A percentile compares a stretch with the other conserved stretches of the same genome.
Evolutionary conservation across 495 filamentous ascomycete species (phyloP).

Genomic region (Ascobolus immersus): DNA sequence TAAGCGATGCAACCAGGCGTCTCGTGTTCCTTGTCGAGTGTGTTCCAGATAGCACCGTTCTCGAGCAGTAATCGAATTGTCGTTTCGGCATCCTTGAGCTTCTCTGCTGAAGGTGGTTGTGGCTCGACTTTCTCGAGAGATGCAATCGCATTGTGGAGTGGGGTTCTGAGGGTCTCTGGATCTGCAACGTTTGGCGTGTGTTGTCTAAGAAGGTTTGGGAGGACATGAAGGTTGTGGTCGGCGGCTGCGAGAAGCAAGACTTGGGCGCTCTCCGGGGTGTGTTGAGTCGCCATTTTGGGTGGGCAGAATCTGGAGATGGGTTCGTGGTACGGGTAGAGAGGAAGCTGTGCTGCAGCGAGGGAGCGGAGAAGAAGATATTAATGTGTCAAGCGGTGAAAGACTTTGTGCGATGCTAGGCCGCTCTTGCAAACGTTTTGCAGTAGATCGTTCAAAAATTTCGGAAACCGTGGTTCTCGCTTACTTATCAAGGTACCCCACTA

Average conservation of each 20-base stretch:
- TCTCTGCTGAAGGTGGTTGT: slow-evolving; percentile 18
- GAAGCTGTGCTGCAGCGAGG: too few species aligned
- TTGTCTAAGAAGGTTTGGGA: slow-evolving; percentile 44
- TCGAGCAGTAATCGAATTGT: slow-evolving; percentile 54
- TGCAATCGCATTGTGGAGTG: slow-evolving; percentile 74
- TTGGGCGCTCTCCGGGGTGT: too few species aligned
- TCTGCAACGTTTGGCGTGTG: slow-evolving; percentile 54
- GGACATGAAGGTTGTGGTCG: slow-evolving; percentile 46
- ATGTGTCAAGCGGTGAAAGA: too few species aligned
- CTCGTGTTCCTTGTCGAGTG: slow-evolving; percentile 59
- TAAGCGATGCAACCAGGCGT: slow-evolving; percentile 75
- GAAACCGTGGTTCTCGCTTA: too few species aligned
- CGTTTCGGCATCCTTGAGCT: slow-evolving; percentile 30
- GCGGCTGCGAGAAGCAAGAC: slow-evolving; percentile 53
- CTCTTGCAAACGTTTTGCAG: too few species aligned
- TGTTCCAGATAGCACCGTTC: slow-evolving; percentile 91
- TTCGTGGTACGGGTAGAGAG: too few species aligned
- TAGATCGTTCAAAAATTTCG: too few species aligned
- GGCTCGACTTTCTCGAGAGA: slow-evolving; percentile 35
- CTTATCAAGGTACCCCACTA: too few species aligned
- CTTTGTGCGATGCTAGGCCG: too few species aligned
- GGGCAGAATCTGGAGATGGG: too few species aligned
- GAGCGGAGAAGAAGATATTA: too few species aligned
- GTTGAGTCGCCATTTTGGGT: too few species aligned
- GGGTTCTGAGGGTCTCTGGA: slow-evolving; percentile 57